Conservation (phyloP, 495 filamentous ascomycete genomes). For the Neurospora sp. region DNA sequence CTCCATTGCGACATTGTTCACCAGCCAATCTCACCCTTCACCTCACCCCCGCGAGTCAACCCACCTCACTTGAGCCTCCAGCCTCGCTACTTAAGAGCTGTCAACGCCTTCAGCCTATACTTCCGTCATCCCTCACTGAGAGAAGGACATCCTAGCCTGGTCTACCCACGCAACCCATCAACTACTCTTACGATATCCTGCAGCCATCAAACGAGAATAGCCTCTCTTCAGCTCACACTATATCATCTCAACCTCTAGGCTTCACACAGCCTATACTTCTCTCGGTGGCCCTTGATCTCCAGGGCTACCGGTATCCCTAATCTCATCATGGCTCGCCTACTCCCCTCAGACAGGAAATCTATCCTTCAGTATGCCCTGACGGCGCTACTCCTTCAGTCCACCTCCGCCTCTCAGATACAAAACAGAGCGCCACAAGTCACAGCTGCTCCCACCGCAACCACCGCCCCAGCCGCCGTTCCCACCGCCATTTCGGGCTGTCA, state of each 20-base stretch:
- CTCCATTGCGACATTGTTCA: not conserved
- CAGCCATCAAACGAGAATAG: not conserved
- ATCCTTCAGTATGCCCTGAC: conserved; percentile 11
- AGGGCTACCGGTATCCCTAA: not conserved
- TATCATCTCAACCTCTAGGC: not conserved
- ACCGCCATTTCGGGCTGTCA: conserved; percentile 14
- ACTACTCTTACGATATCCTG: not conserved
- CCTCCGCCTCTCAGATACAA: conserved; percentile 3
- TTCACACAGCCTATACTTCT: not conserved
- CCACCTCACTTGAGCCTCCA: not conserved
- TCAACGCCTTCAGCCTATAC: not conserved
- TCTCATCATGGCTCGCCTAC: conserved; percentile 7
- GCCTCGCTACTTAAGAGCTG: not conserved
- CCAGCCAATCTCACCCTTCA: not conserved
- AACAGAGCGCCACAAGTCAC: conserved; percentile 9
- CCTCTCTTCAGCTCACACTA: not conserved
- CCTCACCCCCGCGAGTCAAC: not conserved
- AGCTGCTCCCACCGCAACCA: not conserved
- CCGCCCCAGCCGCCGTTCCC: conserved; percentile 1
- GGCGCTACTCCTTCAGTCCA: not conserved
- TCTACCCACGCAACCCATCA: not conserved
- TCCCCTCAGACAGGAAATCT: conserved; percentile 1
- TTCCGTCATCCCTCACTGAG: not conserved
- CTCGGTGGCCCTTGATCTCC: too few relatives aligned
- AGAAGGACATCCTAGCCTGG: not conserved